These are phyloP conservation scores for Diversispora epigaea DNA, from an alignment of 192 early-diverging fungal genomes.

Conservation along the genomic window DNA sequence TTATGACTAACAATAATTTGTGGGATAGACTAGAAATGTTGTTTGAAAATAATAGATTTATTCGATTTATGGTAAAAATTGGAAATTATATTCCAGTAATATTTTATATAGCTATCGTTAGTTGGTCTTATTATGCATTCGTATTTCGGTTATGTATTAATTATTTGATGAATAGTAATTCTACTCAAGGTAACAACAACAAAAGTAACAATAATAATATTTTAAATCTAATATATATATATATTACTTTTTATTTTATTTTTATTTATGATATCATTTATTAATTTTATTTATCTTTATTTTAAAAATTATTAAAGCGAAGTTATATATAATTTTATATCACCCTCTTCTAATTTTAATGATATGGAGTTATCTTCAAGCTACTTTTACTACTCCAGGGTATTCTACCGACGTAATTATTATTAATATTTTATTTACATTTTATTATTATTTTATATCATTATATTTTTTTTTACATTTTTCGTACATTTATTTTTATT, in stretches of 20 bases:
- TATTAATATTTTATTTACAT: neutral
- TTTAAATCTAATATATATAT: too few relatives aligned
- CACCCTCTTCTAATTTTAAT: conserved; percentile 28
- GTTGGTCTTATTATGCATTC: conserved; percentile 29
- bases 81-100: conserved; percentile 21
- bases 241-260: neutral
- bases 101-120: conserved; percentile 6
- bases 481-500: too few relatives aligned
- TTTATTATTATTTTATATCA: neutral
- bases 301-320: neutral
- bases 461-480: neutral
- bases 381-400: conserved; percentile 38
- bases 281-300: neutral
- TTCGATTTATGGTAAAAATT: too few relatives aligned
- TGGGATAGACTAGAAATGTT: too few relatives aligned
- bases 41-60: too few relatives aligned
- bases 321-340: conserved; percentile 21
- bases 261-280: neutral
- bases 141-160: conserved; percentile 20
- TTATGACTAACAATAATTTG: too few relatives aligned
- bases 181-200: conserved; percentile 10
- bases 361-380: conserved; percentile 43
- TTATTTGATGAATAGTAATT: conserved; percentile 3
- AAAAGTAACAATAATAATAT: neutral
- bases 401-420: conserved; percentile 34